Base-by-base conservation (phyloP, 2,329 filamentous ascomycete species). In the Chrysoporthe cubensis region DNA sequence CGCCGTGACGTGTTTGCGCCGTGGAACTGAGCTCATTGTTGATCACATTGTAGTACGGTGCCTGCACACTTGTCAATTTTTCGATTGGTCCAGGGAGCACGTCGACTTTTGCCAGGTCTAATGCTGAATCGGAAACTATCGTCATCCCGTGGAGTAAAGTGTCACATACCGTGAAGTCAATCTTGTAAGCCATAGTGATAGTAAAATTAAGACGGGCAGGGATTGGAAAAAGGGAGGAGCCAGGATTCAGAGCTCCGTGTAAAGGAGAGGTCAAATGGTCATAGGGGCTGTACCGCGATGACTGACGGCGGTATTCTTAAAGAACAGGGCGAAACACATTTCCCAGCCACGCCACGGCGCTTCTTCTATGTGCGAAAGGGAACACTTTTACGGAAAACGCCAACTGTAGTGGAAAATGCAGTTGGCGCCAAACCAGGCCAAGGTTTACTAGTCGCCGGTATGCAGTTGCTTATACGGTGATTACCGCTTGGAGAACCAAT, bases 11-110 rank as follows among this genome's bases (percentile, higher is more conserved):
- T 9, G 79, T 84, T 59, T 79, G 72, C 14, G 78, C 67, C 0
- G 82, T 84, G n/a, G 80, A 73, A 18, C 75, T 76, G 69, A 82
- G 75, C 75, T 84, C 76, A 68, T 83, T 84, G 69, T 85, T 80
- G 72, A 87, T 80, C 69, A 83, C 78, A 76, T 85, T 86, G 70
- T 78, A 77, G 72, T 83, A 85, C 2, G 54, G 42, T 26, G 63
- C 54, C 63, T 65, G 21, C 26, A 2, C 14, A 11, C 4, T 11
- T 26, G n/a, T 43, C 7, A 21, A 14, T 21, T 2, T n/a, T 42
- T 9, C 0, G 40, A 4, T 16, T 32, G n/a, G 2, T 37, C 21
- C 2, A 34, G 26, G 2, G 13, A 18, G 7, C 18, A 3, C 16
- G 11, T 8, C 11, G 3, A 56, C 32, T 11, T 14, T 50, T 50